These are phyloP conservation scores for Metschnikowia matae DNA, from an alignment of 805 yeast species.

Conservation along the genomic window DNA sequence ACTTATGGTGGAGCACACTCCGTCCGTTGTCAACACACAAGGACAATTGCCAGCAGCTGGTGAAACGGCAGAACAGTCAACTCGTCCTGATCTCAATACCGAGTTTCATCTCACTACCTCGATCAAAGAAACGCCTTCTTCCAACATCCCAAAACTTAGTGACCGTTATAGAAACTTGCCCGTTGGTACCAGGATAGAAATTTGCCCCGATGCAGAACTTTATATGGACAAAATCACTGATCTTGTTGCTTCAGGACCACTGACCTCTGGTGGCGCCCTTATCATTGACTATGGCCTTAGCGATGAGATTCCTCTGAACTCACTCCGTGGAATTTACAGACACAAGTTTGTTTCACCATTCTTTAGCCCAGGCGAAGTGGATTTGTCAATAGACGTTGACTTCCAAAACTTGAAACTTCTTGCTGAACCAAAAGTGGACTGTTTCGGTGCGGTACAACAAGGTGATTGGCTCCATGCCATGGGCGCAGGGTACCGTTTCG, in stretches of 20 bases:
- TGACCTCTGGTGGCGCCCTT: constrained; percentile 55
- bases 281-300: constrained; percentile 76
- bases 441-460: constrained; percentile 63
- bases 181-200: constrained; percentile 57
- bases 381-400: constrained; percentile 80
- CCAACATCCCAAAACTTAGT: constrained; percentile 50
- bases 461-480: constrained; percentile 74
- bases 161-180: constrained; percentile 52
- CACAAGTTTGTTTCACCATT: constrained; percentile 77
- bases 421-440: constrained; percentile 20
- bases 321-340: constrained; percentile 67
- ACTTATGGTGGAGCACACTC: constrained; percentile 56
- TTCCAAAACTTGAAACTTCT: constrained; percentile 49
- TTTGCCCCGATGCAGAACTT: constrained; percentile 69
- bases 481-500: constrained; percentile 71
- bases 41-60: constrained; percentile 20
- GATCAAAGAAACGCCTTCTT: constrained; percentile 58
- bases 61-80: constrained; percentile 4
- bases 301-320: constrained; percentile 59
- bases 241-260: constrained; percentile 36
- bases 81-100: constrained; percentile 12
- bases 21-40: constrained; percentile 34
- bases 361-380: constrained; percentile 72
- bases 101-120: constrained; percentile 56
- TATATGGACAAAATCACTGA: constrained; percentile 52